A percentile compares a stretch with the other conserved stretches of the same genome.
These are phyloP conservation scores for Cardamine chenopodiifolia DNA, from an alignment of 345 rosid genomes.

Conservation along the genomic window DNA sequence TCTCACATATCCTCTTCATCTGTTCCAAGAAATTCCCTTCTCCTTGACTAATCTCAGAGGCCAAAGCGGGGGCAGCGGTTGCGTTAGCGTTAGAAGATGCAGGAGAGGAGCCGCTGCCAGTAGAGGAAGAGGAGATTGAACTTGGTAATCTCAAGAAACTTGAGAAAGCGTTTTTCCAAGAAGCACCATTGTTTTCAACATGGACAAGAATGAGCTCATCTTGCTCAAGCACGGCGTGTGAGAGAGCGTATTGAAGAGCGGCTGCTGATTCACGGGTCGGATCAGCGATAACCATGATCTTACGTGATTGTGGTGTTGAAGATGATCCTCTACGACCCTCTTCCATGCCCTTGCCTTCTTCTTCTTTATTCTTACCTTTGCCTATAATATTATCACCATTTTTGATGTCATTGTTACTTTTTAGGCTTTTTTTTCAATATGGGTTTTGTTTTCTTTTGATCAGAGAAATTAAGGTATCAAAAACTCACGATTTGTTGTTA, in stretches of 20 bases:
- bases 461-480: slow-evolving; percentile 16
- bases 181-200: slow-evolving; percentile 43
- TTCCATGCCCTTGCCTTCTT: slow-evolving; percentile 42
- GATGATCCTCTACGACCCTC: slow-evolving; percentile 38
- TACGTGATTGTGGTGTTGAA: slow-evolving; percentile 46
- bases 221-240: slow-evolving; percentile 64
- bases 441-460: slow-evolving; percentile 12
- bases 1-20: slow-evolving; percentile 64
- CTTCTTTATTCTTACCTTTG: neutral
- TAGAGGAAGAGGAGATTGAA: slow-evolving; percentile 35
- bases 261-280: slow-evolving; percentile 68
- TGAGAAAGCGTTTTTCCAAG: slow-evolving; percentile 65
- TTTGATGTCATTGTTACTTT: slow-evolving; percentile 7
- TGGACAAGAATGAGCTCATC: slow-evolving; percentile 71
- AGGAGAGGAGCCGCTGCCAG: slow-evolving; percentile 10
- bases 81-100: neutral
- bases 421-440: neutral
- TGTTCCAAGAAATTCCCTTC: slow-evolving; percentile 65
- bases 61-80: slow-evolving; percentile 6
- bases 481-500: slow-evolving; percentile 28
- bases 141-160: slow-evolving; percentile 51
- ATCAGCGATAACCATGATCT: slow-evolving; percentile 76
- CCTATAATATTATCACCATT: slow-evolving; percentile 31
- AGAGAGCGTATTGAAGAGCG: slow-evolving; percentile 71
- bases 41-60: slow-evolving; percentile 44